Conservation (phyloP, 2,329 filamentous ascomycete species). For the Trichoderma oligosporum region DNA sequence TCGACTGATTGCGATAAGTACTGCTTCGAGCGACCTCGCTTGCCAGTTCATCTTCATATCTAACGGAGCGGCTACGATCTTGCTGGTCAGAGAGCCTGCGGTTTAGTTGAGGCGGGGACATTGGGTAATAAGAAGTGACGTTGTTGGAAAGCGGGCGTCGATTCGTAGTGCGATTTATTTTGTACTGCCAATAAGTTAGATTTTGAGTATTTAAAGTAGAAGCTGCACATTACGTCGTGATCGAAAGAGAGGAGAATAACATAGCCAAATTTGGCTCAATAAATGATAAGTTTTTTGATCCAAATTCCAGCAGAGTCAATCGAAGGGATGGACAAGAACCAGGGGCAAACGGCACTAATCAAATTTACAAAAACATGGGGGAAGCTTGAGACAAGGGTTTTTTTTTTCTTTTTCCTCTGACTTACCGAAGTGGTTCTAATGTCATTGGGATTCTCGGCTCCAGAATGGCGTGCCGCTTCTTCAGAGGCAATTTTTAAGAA, state of each 20-base stretch:
- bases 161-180: constrained; percentile 44
- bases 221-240: neutral
- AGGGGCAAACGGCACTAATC: neutral
- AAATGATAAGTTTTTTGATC: neutral
- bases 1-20: constrained; percentile 41
- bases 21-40: constrained; percentile 41
- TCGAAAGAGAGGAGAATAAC: too few species aligned
- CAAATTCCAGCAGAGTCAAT: neutral
- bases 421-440: constrained; percentile 34
- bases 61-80: constrained; percentile 35
- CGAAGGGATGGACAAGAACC: neutral
- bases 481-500: constrained; percentile 58
- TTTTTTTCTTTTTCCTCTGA: constrained; percentile 40
- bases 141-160: constrained; percentile 53
- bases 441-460: constrained; percentile 34
- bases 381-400: constrained; percentile 22
- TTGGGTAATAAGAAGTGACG: constrained; percentile 45
- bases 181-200: constrained; percentile 39
- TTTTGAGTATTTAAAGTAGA: neutral
- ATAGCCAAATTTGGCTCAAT: too few species aligned
- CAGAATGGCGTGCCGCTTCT: constrained; percentile 41
- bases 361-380: neutral
- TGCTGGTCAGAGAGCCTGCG: constrained; percentile 57
- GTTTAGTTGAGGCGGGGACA: constrained; percentile 48
- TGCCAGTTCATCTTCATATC: constrained; percentile 44